Base-by-base conservation (phyloP, 2,329 filamentous ascomycete species). In the Fusarium sp. region DNA sequence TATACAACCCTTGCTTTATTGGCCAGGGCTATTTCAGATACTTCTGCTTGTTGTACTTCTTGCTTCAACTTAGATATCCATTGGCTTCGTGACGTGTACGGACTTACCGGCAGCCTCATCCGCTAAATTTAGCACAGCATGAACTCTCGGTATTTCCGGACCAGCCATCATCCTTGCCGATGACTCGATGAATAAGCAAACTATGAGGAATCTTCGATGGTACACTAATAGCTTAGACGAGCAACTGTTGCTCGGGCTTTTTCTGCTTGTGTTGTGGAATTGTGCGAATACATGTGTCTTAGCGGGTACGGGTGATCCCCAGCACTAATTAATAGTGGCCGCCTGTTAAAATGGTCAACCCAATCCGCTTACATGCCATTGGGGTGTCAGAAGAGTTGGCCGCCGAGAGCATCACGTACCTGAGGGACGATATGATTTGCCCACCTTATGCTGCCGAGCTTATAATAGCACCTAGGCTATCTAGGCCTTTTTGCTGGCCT, bases 111-210 rank as follows among this genome's bases (percentile, higher is more conserved):
- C 19, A 39, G 57, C 41, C 57, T 30, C 51, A 42, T 18, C 10
- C 19, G 13, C 57, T 56, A 59, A 59, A 56, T 56, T 59, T 59
- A 59, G 57, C 26, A 34, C 23, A 37, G 30, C 23, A 34, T 30
- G 4, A 25, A 39, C 25, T 18, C 21, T 21, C 5, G 41, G 31
- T 37, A 19, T 31, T 14, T 39, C 21, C 26, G 23, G 7, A 13
- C 18, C 31, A 23, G 7, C 13, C 31, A 14, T 28, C n/a, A 23
- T 37, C n/a, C 28, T 39, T 34, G 50, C 31, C 25, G 19, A 59
- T 31, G n/a, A 21, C 18, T 31, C 50, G 42, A 44, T 16, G 7
- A 9, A 23, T 51, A 26, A 51, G 48, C 16, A 39, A 51, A 34
- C 11, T 19, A 14, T 14, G 9, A n/a, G 34, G 34, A 37, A 37